Percentiles rank a stretch among this genome's conserved stretches.
Conservation (phyloP, 148 eudicot species). For the Rhododendron griersonianum region DNA sequence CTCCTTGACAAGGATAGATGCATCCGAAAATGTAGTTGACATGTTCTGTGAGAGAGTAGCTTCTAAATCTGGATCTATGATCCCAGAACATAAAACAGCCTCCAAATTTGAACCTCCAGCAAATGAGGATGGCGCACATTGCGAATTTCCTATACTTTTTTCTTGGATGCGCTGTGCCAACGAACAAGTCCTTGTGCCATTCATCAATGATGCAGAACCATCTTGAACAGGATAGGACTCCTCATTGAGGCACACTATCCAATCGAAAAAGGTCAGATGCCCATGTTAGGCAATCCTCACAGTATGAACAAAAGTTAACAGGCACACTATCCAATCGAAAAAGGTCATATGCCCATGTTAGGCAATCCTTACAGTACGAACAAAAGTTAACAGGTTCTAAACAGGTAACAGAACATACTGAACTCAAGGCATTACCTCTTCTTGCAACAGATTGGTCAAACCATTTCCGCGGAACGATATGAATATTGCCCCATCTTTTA, state of each 20-base stretch:
- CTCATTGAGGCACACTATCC: slow-evolving; percentile 79
- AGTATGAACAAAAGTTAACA: neutral
- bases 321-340: neutral
- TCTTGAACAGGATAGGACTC: slow-evolving; percentile 70
- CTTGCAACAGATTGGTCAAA: slow-evolving; percentile 83
- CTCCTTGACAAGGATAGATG: slow-evolving; percentile 31
- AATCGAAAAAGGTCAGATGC: slow-evolving; percentile 20
- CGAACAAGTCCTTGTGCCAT: slow-evolving; percentile 30
- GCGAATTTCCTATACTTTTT: slow-evolving; percentile 38
- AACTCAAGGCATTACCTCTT: slow-evolving; percentile 50
- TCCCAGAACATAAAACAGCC: slow-evolving; percentile 36
- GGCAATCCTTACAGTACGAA: neutral
- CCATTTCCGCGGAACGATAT: slow-evolving; percentile 76
- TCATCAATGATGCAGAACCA: slow-evolving; percentile 35
- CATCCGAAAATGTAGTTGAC: slow-evolving; percentile 31
- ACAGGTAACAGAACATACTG: neutral
- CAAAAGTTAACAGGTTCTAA: neutral
- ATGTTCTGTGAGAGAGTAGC: slow-evolving; percentile 47
- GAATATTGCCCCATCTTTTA: slow-evolving; percentile 72
- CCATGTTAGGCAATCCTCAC: neutral
- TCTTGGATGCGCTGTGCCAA: slow-evolving; percentile 42
- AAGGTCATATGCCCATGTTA: slow-evolving; percentile 15
- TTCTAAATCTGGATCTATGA: slow-evolving; percentile 48
- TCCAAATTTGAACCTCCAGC: slow-evolving; percentile 49
- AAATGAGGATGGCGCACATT: slow-evolving; percentile 32